Evolutionary conservation across 495 filamentous ascomycete genomes (phyloP), one percentile per base, ranked within the genome.

Genomic region (Trichoderma orchidacearum): DNA sequence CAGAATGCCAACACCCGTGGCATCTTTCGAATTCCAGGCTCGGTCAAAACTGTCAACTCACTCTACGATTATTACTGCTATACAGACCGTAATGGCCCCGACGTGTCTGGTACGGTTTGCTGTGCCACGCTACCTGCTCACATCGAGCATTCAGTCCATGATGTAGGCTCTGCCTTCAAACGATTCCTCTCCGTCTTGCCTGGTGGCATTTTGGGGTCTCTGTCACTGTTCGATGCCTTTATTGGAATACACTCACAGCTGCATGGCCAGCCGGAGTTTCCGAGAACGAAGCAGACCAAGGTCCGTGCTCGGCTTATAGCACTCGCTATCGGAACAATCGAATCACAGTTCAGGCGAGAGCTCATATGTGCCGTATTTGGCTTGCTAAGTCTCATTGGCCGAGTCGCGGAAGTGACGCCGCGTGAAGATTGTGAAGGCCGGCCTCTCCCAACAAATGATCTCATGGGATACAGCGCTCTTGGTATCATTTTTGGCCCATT

Each of bases 141-240:
- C 60, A 81, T 84, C 60, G 72, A 65, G 59, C 74, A 67, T 18
- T 60, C 75, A 13, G 71, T 84, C n/a, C 81, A 86, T 54, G 84
- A 87, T 69, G 80, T 90, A 7, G 85, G 83, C 1, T 85, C 83
- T 51, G 73, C 81, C 9, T 85, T 92, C 68, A 89, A 87, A 62
- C 79, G 77, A 28, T 68, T 93, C 6, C 67, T 93, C 15, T 73
- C 79, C 7, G 85, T 84, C 5, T 67, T 93, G 1, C 88, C 87
- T 0, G 83, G 81, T 1, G 88, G 88, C 1, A 82, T 92, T 34
- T 70, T 93, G 11, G 88, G 87, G 13, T 86, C 84, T 25, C 61
- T 79, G 32, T 68, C 72, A 23, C 65, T 90, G 25, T 90, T 89
- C 58, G 79, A 84, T 50, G 75, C 78, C 3, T 62, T 92, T 13